Base-by-base conservation (phyloP, 495 filamentous ascomycete genomes). In the Barbatosphaeria neglecta region DNA sequence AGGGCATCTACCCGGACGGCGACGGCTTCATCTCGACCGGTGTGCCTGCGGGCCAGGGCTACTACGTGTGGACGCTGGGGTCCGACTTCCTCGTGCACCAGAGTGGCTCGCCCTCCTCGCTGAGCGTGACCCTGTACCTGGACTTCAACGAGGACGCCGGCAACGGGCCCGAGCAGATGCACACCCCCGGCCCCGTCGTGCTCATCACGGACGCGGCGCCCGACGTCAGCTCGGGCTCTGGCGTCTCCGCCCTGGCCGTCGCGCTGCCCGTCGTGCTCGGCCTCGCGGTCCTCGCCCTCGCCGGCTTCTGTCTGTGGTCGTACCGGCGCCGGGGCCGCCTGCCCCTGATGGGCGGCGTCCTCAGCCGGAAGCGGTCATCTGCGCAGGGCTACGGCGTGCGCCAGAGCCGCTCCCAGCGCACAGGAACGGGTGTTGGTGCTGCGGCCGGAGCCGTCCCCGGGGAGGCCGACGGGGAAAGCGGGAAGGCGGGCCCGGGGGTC, bases 311-410 rank as follows among this genome's bases (percentile, higher is more conserved):
- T 20, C 33, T 52, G 44, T 41, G 51, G 37, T 40, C 28, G 3
- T 56, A 48, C 38, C 24, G 54, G 22, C 31, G 28, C 20, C 37
- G 43, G 3, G 59, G 59, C n/a, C 31, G 17, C 0, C 17, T 50
- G 42, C 52, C 52, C 18, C 2, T 53, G 5, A 9, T 59, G n/a
- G n/a, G n/a, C 23, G 57, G 57, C 22, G 46, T 40, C 31, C 23
- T 47, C 22, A 35, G n/a, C 37, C 18, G 4, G 22, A 4, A 45
- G 47, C 17, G 38, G 49, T 33, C 37, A 22, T 49, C 37, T 22
- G 33, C 43, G 11, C 42, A 47, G 45, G 60, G 59, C 35, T 60
- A 64, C 23, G 59, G 59, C n/a, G 52, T 50, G 13, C 38, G 57
- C 19, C 44, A 58, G 53, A 57, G 53, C 44, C 48, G 41, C 18